Evolutionary conservation across 2,329 filamentous ascomycete species (phyloP).

Genomic region (Rhinocladiella mackenziei): DNA sequence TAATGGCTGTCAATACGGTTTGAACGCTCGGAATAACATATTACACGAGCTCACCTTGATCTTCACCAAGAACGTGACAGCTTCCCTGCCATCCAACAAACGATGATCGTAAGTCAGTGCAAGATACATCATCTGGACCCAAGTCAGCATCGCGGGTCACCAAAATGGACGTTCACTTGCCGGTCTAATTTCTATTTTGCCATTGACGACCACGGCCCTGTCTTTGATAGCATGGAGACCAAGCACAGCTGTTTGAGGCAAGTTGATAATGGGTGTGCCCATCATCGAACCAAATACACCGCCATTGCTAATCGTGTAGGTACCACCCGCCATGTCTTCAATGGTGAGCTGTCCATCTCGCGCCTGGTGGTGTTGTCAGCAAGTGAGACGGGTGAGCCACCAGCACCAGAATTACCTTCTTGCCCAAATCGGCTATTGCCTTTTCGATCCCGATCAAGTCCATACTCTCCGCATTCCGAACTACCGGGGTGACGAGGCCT

Average conservation of each 20-base stretch:
- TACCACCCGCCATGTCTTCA: constrained; percentile 97
- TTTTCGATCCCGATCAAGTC: constrained; percentile 87
- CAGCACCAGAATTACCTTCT: constrained; percentile 63
- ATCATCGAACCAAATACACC: constrained; percentile 96
- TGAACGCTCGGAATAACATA: background rate
- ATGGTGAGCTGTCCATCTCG: constrained; percentile 95
- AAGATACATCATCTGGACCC: constrained; percentile 90
- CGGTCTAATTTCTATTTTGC: constrained; percentile 89
- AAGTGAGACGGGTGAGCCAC: background rate
- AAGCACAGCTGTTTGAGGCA: constrained; percentile 59
- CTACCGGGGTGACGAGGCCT: constrained; percentile 92
- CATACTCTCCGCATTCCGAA: constrained; percentile 85
- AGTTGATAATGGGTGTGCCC: constrained; percentile 97
- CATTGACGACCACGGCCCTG: constrained; percentile 80
- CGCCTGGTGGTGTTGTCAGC: constrained; percentile 54
- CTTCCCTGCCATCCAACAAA: constrained; percentile 89
- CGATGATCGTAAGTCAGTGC: constrained; percentile 97
- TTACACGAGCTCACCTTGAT: constrained; percentile 59
- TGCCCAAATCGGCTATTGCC: constrained; percentile 86
- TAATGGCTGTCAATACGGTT: constrained; percentile 8
- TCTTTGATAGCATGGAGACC: constrained; percentile 97
- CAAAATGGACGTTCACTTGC: constrained; percentile 40
- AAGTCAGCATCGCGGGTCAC: background rate
- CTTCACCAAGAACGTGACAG: constrained; percentile 93
- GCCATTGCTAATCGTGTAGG: constrained; percentile 95